Evolutionary conservation across 2,329 filamentous ascomycete genomes (phyloP).

Genomic region (Neoascochyta sp.): DNA sequence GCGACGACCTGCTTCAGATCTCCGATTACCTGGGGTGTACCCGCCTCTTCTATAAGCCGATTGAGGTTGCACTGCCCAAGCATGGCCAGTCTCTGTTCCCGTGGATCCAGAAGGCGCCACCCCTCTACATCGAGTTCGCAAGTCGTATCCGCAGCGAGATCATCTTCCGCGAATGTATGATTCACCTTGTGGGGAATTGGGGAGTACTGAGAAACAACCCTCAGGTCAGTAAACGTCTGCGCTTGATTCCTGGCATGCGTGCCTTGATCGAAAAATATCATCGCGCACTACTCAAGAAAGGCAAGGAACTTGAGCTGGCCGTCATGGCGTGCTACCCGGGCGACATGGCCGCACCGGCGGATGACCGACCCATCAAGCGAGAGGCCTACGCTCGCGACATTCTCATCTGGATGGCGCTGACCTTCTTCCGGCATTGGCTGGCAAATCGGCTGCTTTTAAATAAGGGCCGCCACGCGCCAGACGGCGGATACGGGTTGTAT

Average conservation of each 20-base stretch:
- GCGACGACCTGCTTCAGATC: constrained; percentile 43
- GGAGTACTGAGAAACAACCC: constrained; percentile 13
- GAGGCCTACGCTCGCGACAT: constrained; percentile 48
- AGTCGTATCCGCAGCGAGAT: constrained; percentile 45
- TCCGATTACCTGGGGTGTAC: constrained; percentile 48
- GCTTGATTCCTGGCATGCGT: constrained; percentile 17
- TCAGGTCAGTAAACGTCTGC: constrained; percentile 11
- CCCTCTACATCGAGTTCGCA: constrained; percentile 47
- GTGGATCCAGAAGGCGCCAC: constrained; percentile 43
- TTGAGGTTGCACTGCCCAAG: constrained; percentile 49
- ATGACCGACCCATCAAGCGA: constrained; percentile 38
- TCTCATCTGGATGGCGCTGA: constrained; percentile 50
- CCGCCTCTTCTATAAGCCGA: constrained; percentile 41
- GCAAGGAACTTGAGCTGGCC: constrained; percentile 23
- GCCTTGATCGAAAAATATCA: constrained; percentile 34
- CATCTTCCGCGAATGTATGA: constrained; percentile 46
- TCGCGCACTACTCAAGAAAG: constrained; percentile 20
- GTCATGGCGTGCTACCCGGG: constrained; percentile 28
- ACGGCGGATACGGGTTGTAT: constrained; percentile 50
- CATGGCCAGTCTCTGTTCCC: constrained; percentile 47
- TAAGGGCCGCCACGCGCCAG: constrained; percentile 37
- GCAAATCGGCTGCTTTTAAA: constrained; percentile 40
- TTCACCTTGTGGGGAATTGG: constrained; percentile 46
- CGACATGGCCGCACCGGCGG: constrained; percentile 20
- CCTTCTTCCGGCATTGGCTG: constrained; percentile 49